These are phyloP conservation scores for Trichoderma aggressivum DNA, from an alignment of 2,329 filamentous ascomycete genomes.

Conservation along the genomic window DNA sequence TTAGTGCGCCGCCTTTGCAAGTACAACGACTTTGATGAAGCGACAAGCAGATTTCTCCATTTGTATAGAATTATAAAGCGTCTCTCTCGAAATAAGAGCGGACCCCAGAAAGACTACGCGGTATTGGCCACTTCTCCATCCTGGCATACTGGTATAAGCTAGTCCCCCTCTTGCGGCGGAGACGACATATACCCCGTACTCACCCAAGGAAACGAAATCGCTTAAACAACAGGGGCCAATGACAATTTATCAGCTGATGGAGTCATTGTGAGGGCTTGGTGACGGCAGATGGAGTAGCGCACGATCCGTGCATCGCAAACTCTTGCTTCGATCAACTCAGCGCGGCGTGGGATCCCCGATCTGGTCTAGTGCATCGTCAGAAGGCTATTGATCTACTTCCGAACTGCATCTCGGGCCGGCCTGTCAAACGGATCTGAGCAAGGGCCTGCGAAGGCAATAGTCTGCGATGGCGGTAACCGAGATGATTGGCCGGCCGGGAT, in stretches of 20 bases:
- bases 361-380: background rate
- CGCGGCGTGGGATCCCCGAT: background rate
- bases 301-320: conserved; percentile 2
- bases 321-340: background rate
- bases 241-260: background rate
- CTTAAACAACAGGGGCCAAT: background rate
- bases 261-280: background rate
- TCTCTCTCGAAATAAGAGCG: background rate
- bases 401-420: conserved; percentile 6
- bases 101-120: background rate
- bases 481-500: background rate
- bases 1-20: background rate
- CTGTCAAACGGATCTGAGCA: background rate
- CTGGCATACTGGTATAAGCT: background rate
- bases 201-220: background rate
- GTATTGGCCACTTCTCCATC: background rate
- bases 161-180: background rate
- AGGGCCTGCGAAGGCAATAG: background rate
- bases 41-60: background rate
- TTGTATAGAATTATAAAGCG: background rate
- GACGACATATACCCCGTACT: background rate
- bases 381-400: background rate
- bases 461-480: conserved; percentile 1
- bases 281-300: background rate
- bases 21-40: background rate